Evolutionary conservation across 1,139 yeast genomes (phyloP).

Genomic region (Lizanozyma gosingica): DNA sequence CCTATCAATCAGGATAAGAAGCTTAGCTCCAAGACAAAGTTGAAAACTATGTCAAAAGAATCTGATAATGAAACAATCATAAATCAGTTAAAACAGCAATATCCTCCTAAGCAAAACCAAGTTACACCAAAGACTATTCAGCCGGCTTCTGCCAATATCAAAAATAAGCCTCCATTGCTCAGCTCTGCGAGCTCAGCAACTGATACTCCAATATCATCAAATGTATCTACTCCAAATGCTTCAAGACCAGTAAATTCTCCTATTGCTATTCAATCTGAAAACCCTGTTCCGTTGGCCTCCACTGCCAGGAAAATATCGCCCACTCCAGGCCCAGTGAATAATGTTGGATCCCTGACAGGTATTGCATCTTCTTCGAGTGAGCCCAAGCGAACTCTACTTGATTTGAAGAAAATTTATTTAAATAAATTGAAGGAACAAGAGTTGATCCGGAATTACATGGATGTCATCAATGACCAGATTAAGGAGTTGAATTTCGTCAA

Average conservation of each 20-base stretch:
- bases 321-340: background rate
- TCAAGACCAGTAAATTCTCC: constrained; percentile 9
- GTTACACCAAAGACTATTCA: constrained; percentile 1
- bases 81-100: constrained; percentile 4
- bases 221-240: constrained; percentile 10
- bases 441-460: constrained; percentile 35
- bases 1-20: constrained; percentile 1
- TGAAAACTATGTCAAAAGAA: constrained; percentile 4
- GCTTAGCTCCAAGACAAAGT: constrained; percentile 8
- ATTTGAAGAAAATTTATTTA: constrained; percentile 25
- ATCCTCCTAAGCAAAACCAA: constrained; percentile 2
- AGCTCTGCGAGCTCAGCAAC: background rate
- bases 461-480: constrained; percentile 35
- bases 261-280: constrained; percentile 10
- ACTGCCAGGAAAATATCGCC: background rate
- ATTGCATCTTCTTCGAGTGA: background rate
- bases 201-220: constrained; percentile 1
- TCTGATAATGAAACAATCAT: constrained; percentile 2
- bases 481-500: constrained; percentile 38
- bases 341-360: background rate
- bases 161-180: background rate
- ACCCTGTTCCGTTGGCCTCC: background rate
- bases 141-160: constrained; percentile 2
- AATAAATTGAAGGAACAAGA: constrained; percentile 38
- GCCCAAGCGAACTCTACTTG: constrained; percentile 7